Evolutionary conservation across 2,329 filamentous ascomycete species (phyloP), one percentile per base, ranked within the genome.

Genomic region (Juglanconis juglandina): DNA sequence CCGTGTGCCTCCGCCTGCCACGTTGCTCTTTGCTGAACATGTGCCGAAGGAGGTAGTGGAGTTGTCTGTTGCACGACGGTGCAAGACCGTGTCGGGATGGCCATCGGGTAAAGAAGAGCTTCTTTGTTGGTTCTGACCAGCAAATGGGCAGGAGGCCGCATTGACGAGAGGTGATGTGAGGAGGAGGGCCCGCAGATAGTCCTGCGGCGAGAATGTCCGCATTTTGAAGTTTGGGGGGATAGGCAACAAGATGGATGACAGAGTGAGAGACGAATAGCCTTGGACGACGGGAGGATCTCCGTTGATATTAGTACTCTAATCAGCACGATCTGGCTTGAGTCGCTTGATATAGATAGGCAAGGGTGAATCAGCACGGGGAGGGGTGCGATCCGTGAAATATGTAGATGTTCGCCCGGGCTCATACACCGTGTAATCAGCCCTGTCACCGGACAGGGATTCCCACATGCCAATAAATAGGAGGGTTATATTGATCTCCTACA

Each of bases 1-100:
- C 60, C 79, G 75, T 65, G 86, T 88, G 66, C 88, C 88, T 66
- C 82, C 83, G 65, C 87, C 87, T 58, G 74, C 78, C n/a, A 73
- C 72, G 61, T 80, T 78, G 65, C 42, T 69, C 42, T 59, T 63
- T 17, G 30, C 47, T 1, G 64, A 13, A 14, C 64, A 66, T 2
- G 52, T 55, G n/a, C 64, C 64, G 30, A 66, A 66, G 0, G 58
- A 53, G 3, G 33, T 30, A 42, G 50, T 24, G 4, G 53, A 13
- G 5, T 54, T 30, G 14, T 50, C 48, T 10, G 41, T 47, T 5
- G 52, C 33, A 50, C 52, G 49, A 10, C 47, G 55, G n/a, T 24
- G n/a, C 30, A 58, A n/a, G 34, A 10, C 58, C 34, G 34, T 39
- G 39, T 14, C 30, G n/a, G n/a, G 55, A 50, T 41, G 53, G 33